Percentiles rank a stretch among this genome's conserved stretches.
Evolutionary conservation across 768 basidiomycete species (phyloP).

Genomic region (Pulveroboletus sp.): DNA sequence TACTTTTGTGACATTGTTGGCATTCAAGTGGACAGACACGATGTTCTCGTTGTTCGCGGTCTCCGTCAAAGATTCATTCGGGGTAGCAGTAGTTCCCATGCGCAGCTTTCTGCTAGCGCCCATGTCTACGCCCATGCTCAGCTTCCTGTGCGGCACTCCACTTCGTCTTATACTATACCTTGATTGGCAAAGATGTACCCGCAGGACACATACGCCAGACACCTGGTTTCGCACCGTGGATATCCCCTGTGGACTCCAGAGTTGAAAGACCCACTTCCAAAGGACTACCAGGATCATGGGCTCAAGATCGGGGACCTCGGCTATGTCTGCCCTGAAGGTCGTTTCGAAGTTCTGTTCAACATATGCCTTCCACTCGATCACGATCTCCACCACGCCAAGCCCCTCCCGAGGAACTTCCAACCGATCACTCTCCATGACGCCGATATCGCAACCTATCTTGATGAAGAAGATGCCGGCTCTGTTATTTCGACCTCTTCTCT

Average conservation of each 20-base stretch:
- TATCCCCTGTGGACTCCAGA: background rate
- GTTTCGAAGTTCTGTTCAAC: background rate
- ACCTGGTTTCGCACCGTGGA: background rate
- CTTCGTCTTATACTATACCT: no score
- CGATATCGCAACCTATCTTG: background rate
- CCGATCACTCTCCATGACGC: background rate
- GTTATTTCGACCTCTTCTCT: background rate
- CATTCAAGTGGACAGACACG: no score
- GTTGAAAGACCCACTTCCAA: background rate
- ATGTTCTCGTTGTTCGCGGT: no score
- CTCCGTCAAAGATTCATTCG: no score
- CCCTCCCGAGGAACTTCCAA: background rate
- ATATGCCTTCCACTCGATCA: background rate
- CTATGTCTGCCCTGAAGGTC: background rate
- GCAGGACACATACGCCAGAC: background rate
- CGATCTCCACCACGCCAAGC: background rate
- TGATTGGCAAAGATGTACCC: no score
- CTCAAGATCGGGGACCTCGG: background rate
- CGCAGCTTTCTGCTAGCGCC: no score
- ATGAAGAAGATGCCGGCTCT: background rate
- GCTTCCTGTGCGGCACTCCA: no score
- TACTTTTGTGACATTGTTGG: no score
- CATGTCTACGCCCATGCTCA: no score
- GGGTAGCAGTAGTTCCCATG: no score
- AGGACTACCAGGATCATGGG: background rate